These are phyloP conservation scores for Lipomyces mesembrius DNA, from an alignment of 805 yeast species.

Conservation along the genomic window DNA sequence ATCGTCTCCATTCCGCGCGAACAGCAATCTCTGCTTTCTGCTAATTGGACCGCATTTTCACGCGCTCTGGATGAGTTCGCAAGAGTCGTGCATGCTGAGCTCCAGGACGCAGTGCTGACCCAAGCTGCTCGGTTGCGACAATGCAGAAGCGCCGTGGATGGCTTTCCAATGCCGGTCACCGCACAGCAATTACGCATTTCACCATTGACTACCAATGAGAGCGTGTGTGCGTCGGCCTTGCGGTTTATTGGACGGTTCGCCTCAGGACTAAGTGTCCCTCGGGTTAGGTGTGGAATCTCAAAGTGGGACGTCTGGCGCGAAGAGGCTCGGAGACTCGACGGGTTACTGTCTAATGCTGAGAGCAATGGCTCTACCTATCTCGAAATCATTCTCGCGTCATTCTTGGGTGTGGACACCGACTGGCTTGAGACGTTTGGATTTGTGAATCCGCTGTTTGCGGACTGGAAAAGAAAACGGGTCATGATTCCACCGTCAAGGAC, in stretches of 20 bases:
- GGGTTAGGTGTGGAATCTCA: constrained; percentile 6
- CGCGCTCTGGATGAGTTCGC: constrained; percentile 12
- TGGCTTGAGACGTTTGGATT: constrained; percentile 9
- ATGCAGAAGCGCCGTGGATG: neutral
- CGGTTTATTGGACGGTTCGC: neutral
- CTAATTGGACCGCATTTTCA: constrained; percentile 9
- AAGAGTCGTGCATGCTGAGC: constrained; percentile 3
- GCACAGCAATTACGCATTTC: neutral
- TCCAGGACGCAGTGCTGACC: neutral
- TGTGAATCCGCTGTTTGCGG: neutral
- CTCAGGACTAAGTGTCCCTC: constrained; percentile 9
- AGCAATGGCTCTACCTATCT: neutral
- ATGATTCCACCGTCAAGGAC: neutral
- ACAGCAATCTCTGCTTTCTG: neutral
- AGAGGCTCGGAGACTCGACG: constrained; percentile 6
- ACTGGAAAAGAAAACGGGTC: neutral
- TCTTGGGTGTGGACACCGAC: neutral
- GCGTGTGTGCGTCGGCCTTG: constrained; percentile 4
- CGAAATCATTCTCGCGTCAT: neutral
- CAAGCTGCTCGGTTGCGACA: neutral
- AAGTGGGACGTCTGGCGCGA: constrained; percentile 11
- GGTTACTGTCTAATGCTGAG: neutral
- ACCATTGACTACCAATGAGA: constrained; percentile 5
- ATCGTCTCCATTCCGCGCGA: constrained; percentile 4
- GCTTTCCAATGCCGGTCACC: neutral